These are phyloP conservation scores for Trametes gibbosa DNA, from an alignment of 768 basidiomycete genomes.

Conservation along the genomic window DNA sequence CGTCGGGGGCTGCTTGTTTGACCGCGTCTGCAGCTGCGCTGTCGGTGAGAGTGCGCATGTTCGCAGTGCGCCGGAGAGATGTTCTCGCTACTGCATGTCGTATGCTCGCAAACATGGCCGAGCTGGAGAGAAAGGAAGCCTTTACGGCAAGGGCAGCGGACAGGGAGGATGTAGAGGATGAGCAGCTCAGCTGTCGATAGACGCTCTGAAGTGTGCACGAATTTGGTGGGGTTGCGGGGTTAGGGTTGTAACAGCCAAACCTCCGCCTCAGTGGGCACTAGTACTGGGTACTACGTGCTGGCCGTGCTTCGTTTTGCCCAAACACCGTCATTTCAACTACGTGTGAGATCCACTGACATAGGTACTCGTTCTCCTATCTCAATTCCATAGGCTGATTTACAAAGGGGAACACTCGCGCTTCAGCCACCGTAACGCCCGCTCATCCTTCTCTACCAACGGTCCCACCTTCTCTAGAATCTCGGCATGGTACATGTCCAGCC, in stretches of 20 bases:
- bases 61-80: not conserved
- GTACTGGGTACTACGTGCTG: no score
- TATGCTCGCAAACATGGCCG: constrained; percentile 7
- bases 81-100: constrained; percentile 1
- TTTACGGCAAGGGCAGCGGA: not conserved
- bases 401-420: constrained; percentile 50
- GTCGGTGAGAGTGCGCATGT: constrained; percentile 10
- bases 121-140: no score
- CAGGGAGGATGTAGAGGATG: not conserved
- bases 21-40: constrained; percentile 1
- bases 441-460: constrained; percentile 64
- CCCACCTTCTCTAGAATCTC: constrained; percentile 72
- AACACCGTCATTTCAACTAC: no score
- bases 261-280: no score
- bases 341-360: no score
- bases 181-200: not conserved
- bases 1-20: not conserved
- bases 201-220: no score
- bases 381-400: not conserved
- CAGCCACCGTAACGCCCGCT: constrained; percentile 60
- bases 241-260: no score
- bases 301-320: no score
- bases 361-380: no score
- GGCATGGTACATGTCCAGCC: constrained; percentile 84
- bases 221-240: no score